phyloP scores from a whole-genome alignment of 1,284 basidiomycete species.

The Earliella scabrosa region DNA sequence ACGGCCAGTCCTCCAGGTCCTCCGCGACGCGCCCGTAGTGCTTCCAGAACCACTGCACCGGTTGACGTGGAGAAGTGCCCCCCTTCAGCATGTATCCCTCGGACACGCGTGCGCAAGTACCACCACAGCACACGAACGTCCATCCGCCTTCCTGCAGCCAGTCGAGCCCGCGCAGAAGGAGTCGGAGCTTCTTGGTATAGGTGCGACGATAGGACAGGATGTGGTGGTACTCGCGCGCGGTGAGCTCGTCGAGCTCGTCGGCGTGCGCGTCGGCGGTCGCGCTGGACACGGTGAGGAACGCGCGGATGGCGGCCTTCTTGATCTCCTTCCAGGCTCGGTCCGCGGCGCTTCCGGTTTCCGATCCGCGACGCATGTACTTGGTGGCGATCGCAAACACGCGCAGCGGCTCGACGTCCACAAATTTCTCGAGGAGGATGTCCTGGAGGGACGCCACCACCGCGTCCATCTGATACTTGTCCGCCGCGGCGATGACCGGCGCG shows the following conservation, averaged over 20 bases:
- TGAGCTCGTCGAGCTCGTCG: conserved; percentile 17
- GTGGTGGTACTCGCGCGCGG: conserved; percentile 11
- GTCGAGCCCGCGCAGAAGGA: not conserved
- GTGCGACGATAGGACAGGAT: conserved; percentile 9
- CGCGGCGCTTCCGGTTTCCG: too few species aligned
- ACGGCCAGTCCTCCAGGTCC: not conserved
- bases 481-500: not conserved
- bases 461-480: conserved; percentile 8
- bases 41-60: not conserved
- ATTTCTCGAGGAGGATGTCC: not conserved
- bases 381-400: conserved; percentile 4
- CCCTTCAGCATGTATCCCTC: not conserved
- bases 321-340: not conserved
- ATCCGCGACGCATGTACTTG: too few species aligned
- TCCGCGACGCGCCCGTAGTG: not conserved
- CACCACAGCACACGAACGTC: not conserved
- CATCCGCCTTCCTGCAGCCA: conserved; percentile 1
- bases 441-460: not conserved
- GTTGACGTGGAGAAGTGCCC: not conserved
- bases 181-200: not conserved
- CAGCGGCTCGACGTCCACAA: not conserved
- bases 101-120: not conserved
- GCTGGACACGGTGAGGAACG: not conserved
- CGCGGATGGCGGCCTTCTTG: not conserved
- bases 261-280: conserved; percentile 5